Percentiles rank a stretch among this genome's conserved stretches.
These are phyloP conservation scores for Saitoella complicata DNA, from an alignment of 805 yeast species.

Conservation along the genomic window DNA sequence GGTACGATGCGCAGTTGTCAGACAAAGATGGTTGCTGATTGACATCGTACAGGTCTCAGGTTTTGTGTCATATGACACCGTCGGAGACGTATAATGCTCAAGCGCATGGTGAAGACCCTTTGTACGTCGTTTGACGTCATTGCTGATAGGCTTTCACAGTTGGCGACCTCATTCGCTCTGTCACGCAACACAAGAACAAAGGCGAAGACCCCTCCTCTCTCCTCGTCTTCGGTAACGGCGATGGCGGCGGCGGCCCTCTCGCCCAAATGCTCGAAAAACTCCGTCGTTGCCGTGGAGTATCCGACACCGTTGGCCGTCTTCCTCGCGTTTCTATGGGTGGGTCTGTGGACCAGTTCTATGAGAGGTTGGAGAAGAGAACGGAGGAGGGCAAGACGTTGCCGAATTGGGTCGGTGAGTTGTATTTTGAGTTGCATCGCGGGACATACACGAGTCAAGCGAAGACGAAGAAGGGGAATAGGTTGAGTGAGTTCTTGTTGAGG, in stretches of 20 bases:
- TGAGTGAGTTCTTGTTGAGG: slow-evolving; percentile 57
- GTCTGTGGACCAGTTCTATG: slow-evolving; percentile 68
- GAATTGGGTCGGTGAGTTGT: slow-evolving; percentile 85
- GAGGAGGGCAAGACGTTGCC: slow-evolving; percentile 54
- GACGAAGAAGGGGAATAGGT: slow-evolving; percentile 65
- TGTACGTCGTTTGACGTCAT: too few species aligned
- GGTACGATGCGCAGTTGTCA: slow-evolving; percentile 18
- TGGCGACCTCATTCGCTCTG: slow-evolving; percentile 77
- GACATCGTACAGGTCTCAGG: slow-evolving; percentile 36
- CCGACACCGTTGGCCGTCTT: slow-evolving; percentile 61
- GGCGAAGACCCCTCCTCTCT: slow-evolving; percentile 68
- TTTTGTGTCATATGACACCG: slow-evolving; percentile 95
- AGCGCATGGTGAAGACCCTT: slow-evolving; percentile 37
- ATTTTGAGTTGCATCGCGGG: slow-evolving; percentile 91
- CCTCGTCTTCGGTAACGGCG: slow-evolving; percentile 82
- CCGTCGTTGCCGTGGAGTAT: slow-evolving; percentile 76
- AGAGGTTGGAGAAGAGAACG: slow-evolving; percentile 44
- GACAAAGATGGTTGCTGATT: too few species aligned
- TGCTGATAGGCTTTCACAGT: slow-evolving; percentile 15
- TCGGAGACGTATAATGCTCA: slow-evolving; percentile 87
- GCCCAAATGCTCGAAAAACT: slow-evolving; percentile 85
- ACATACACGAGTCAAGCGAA: slow-evolving; percentile 90
- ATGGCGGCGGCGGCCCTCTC: slow-evolving; percentile 98
- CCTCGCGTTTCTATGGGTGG: slow-evolving; percentile 70
- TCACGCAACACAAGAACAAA: slow-evolving; percentile 66